A percentile compares a stretch with the other conserved stretches of the same genome.
phyloP scores from a whole-genome alignment of 257 asterid species.

The Nemophila menziesii region DNA sequence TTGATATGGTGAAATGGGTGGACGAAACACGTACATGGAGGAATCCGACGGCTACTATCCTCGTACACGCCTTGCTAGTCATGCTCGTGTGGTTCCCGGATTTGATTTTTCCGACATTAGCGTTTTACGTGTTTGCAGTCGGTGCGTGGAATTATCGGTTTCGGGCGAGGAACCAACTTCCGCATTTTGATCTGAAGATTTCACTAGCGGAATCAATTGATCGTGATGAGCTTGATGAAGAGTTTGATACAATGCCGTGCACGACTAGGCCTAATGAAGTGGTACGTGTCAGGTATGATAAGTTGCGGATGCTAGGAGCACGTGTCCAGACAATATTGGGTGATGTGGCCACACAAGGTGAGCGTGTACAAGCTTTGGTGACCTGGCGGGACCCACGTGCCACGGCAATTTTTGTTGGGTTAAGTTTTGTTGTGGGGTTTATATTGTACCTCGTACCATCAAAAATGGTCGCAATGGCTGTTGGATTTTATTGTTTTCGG shows the following conservation, averaged over 20 bases:
- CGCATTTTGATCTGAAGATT: conserved; percentile 56
- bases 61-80: conserved; percentile 56
- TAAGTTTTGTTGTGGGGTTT: conserved; percentile 52
- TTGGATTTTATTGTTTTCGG: conserved; percentile 74
- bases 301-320: conserved; percentile 55
- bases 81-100: conserved; percentile 80
- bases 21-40: conserved; percentile 86
- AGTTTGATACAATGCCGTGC: conserved; percentile 65
- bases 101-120: conserved; percentile 54
- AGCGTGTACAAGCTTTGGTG: conserved; percentile 70
- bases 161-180: conserved; percentile 35
- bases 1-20: conserved; percentile 56
- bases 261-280: conserved; percentile 36
- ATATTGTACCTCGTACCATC: conserved; percentile 61
- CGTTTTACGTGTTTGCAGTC: conserved; percentile 55
- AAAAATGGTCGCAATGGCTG: conserved; percentile 77
- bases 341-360: conserved; percentile 76
- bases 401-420: conserved; percentile 69
- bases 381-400: conserved; percentile 92
- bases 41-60: conserved; percentile 62
- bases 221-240: conserved; percentile 71
- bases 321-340: conserved; percentile 72
- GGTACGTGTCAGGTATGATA: conserved; percentile 64
- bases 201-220: conserved; percentile 52
- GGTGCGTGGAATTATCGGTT: conserved; percentile 84